Evolutionary conservation across 2,329 filamentous ascomycete genomes (phyloP), one percentile per base, ranked within the genome.

Genomic region (Trichoderma aggressivum): DNA sequence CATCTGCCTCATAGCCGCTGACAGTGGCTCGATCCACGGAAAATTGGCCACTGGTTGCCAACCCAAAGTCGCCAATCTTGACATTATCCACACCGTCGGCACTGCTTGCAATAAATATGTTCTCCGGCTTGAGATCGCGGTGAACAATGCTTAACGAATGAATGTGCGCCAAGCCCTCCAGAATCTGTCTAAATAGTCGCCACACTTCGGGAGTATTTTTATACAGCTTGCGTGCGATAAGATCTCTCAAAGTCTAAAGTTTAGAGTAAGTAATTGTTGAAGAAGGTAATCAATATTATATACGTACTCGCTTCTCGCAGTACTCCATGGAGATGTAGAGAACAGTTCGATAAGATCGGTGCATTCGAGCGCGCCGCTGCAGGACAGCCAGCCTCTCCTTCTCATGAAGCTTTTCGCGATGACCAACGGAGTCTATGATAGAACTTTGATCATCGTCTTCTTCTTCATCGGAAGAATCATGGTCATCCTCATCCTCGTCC

Each of bases 261-360:
- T 36, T 56, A 16, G 8, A 24, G 58, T 74, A 11, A 64, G 73
- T 7, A 26, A 11, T 16, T 56, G n/a, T 10, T 24, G 32, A 39
- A 8, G 47, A 36, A 7, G 71, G 7, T 55, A 18, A 76, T 72
- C 10, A 18, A 71, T 65, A 8, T 12, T 16, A 16, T 26, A 65
- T 14, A 82, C 87, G 80, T 82, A 91, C 90, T 75, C 92, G 89
- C 78, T 95, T 96, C 79, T 98, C 95, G 78, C 96, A 99, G 75
- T 98, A 97, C 79, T 99, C 96, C 96, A 99, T 99, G 72, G 97
- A 96, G 70, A 99, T 98, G 79, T 98, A 99, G 55, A 99, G 86
- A 7, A 94, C 91, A 0, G 92, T 94, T 66, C 88, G 88, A 72
- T 88, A 87, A 5, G 88, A 82, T 56, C 87, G 84, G 70, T 87